A percentile compares a stretch with the other conserved stretches of the same genome.
Evolutionary conservation across 2,329 filamentous ascomycete genomes (phyloP).

Genomic region (Colletotrichum paranaense): DNA sequence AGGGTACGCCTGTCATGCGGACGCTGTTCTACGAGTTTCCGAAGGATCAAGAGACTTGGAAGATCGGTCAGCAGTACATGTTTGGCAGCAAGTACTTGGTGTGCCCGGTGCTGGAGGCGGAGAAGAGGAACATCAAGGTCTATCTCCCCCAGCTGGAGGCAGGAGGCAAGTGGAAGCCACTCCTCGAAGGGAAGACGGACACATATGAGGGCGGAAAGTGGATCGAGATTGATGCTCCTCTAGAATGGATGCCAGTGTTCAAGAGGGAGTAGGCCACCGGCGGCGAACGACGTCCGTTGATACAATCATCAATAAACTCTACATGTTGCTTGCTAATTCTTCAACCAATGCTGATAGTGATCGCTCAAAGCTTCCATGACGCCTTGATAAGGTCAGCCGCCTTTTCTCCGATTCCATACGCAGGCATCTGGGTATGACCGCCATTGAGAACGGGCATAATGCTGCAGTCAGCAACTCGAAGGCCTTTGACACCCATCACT

Average conservation of each 20-base stretch:
- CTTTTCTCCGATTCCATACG: constrained; percentile 68
- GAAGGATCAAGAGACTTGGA: constrained; percentile 63
- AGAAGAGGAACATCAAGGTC: constrained; percentile 54
- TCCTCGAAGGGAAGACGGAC: constrained; percentile 16
- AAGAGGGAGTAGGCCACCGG: neutral
- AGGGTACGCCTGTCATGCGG: constrained; percentile 70
- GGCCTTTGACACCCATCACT: constrained; percentile 61
- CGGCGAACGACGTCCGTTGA: too few species aligned
- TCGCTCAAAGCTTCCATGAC: constrained; percentile 7
- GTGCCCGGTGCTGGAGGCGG: constrained; percentile 65
- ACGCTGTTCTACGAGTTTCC: constrained; percentile 75
- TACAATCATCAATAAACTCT: neutral
- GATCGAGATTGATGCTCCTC: constrained; percentile 33
- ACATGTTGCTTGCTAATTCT: neutral
- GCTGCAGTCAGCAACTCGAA: constrained; percentile 66
- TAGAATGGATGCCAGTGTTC: constrained; percentile 37
- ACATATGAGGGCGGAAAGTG: constrained; percentile 24
- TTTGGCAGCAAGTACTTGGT: constrained; percentile 70
- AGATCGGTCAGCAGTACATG: constrained; percentile 71
- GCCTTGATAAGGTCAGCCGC: constrained; percentile 60
- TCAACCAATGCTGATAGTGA: too few species aligned
- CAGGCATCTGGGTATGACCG: constrained; percentile 68
- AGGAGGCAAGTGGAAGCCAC: constrained; percentile 25
- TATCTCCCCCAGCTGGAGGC: constrained; percentile 59
- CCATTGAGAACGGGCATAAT: constrained; percentile 63